A percentile compares a stretch with the other conserved stretches of the same genome.
These are phyloP conservation scores for Chlorella ohadii DNA, from an alignment of 139 green algal species.

Conservation along the genomic window DNA sequence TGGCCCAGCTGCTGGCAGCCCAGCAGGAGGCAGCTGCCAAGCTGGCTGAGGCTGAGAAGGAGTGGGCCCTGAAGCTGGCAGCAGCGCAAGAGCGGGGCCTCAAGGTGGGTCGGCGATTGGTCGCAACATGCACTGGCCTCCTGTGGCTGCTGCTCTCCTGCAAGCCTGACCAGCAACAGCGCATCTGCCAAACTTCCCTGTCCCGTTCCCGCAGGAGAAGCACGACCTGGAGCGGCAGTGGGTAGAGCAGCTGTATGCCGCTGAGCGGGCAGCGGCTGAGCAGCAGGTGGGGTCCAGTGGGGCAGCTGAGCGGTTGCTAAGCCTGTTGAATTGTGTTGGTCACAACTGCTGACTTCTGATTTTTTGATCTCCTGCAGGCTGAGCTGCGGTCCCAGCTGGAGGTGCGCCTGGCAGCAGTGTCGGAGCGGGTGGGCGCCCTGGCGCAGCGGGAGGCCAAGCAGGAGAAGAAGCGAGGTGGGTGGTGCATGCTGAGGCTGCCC, in stretches of 20 bases:
- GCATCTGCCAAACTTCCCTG: not conserved
- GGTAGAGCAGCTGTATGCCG: not conserved
- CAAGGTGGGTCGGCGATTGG: not conserved
- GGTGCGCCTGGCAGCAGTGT: conserved; percentile 18
- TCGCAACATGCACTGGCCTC: not conserved
- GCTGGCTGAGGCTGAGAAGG: conserved; percentile 21
- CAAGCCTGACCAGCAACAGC: no score
- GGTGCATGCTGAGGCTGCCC: not conserved
- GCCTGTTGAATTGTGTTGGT: no score
- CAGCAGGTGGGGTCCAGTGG: not conserved
- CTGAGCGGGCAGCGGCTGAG: not conserved
- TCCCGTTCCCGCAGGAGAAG: conserved; percentile 2
- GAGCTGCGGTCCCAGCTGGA: conserved; percentile 18
- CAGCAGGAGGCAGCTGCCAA: not conserved
- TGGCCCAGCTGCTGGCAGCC: not conserved
- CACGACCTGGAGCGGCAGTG: conserved; percentile 34
- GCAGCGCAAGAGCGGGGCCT: conserved; percentile 1
- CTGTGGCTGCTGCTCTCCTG: not conserved
- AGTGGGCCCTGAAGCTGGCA: conserved; percentile 10
- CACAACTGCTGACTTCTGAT: no score
- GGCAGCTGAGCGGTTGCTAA: no score
- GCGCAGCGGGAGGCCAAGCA: not conserved
- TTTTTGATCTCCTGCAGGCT: not conserved
- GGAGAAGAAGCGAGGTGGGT: conserved; percentile 6
- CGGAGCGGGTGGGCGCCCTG: not conserved